These are phyloP conservation scores for Coemansia sp. DNA, from an alignment of 192 early-diverging fungal genomes.

Conservation along the genomic window DNA sequence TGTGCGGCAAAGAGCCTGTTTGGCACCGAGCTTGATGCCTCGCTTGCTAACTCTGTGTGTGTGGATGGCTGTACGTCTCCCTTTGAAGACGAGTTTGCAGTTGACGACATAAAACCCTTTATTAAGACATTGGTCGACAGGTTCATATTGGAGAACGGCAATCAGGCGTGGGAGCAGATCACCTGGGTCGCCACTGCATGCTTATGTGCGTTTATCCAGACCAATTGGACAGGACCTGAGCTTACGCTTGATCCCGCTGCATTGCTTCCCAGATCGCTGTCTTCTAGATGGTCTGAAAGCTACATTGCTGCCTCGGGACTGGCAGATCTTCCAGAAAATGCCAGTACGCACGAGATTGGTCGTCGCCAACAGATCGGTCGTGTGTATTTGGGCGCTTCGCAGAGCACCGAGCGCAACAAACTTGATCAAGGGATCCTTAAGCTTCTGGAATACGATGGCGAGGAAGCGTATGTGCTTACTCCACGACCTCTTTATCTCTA, in stretches of 20 bases:
- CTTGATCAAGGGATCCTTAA: slow-evolving; percentile 46
- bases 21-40: slow-evolving; percentile 49
- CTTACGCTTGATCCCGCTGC: slow-evolving; percentile 60
- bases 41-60: slow-evolving; percentile 2
- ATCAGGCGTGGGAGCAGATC: slow-evolving; percentile 23
- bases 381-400: slow-evolving; percentile 43
- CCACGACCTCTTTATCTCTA: slow-evolving; percentile 66
- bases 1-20: slow-evolving; percentile 50
- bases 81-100: slow-evolving; percentile 45
- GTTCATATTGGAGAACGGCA: slow-evolving; percentile 11
- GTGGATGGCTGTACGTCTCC: slow-evolving; percentile 18
- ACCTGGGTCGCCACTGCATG: slow-evolving; percentile 63
- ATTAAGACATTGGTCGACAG: slow-evolving; percentile 16
- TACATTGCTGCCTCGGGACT: slow-evolving; percentile 27
- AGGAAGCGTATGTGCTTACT: slow-evolving; percentile 81
- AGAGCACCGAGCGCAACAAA: slow-evolving; percentile 27
- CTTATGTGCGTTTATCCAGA: slow-evolving; percentile 83
- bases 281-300: slow-evolving; percentile 22
- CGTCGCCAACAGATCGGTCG: slow-evolving; percentile 40
- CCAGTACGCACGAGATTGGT: slow-evolving; percentile 43
- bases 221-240: slow-evolving; percentile 85
- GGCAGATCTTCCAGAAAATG: slow-evolving; percentile 43
- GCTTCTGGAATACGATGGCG: slow-evolving; percentile 72
- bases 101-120: slow-evolving; percentile 37
- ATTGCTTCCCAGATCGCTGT: slow-evolving; percentile 55